Conservation (phyloP, 768 basidiomycete species). For the Coprinopsis cinerea region DNA sequence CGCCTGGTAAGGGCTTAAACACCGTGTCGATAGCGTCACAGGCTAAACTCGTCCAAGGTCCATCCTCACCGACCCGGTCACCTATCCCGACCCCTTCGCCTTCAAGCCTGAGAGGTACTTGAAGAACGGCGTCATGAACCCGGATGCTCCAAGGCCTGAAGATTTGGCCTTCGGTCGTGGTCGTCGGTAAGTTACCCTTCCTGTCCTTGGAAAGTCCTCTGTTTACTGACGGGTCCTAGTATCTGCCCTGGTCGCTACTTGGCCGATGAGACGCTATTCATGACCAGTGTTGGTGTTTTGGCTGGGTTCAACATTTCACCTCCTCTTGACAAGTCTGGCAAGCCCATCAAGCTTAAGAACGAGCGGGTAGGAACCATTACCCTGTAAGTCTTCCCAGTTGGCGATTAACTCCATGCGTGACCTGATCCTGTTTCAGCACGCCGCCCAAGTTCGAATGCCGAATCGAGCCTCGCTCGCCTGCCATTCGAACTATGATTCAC, state of each 20-base stretch:
- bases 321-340: slow-evolving; percentile 5
- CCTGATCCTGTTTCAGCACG: background rate
- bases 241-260: slow-evolving; percentile 15
- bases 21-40: background rate
- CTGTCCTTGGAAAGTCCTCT: background rate
- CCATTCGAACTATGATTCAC: background rate
- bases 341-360: background rate
- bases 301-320: slow-evolving; percentile 12
- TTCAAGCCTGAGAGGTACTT: slow-evolving; percentile 20
- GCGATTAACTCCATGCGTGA: background rate
- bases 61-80: slow-evolving; percentile 13
- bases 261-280: slow-evolving; percentile 12
- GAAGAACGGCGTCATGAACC: slow-evolving; percentile 15
- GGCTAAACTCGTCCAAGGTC: slow-evolving; percentile 7
- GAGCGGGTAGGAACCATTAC: background rate
- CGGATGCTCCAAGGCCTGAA: slow-evolving; percentile 28
- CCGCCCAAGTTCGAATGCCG: background rate
- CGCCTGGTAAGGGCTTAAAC: background rate
- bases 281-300: slow-evolving; percentile 6
- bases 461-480: background rate
- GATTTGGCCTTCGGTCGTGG: slow-evolving; percentile 30
- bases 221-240: background rate
- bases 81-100: slow-evolving; percentile 14
- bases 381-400: background rate
- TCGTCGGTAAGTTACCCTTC: slow-evolving; percentile 19